Base-by-base conservation (phyloP, 2,329 filamentous ascomycete species). In the Lasiodiplodia sp. region DNA sequence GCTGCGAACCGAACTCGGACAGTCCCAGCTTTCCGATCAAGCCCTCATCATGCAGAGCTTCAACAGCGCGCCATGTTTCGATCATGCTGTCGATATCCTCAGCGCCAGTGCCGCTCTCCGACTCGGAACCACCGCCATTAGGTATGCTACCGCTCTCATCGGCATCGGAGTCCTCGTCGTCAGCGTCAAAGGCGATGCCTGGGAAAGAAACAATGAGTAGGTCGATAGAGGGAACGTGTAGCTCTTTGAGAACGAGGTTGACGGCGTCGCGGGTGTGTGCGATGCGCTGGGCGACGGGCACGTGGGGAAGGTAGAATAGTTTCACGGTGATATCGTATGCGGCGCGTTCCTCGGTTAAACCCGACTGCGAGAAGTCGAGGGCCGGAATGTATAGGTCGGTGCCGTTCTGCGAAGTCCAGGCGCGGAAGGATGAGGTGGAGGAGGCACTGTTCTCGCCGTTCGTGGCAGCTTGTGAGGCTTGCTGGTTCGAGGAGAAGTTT, bases 261-360 rank as follows among this genome's bases (percentile, higher is more conserved):
- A 99, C 85, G 1, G 96, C 95, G 76, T 96, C 92, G 67, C 86
- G 82, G 10, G 92, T 91, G 77, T 97, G 91, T 67, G 85, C 83
- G 72, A 87, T 87, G 69, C 95, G 88, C 71, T 89, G 82, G 21
- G 86, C 85, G 1, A 88, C 82, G 11, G 90, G 85, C 66, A 92
- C 87, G 21, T 87, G 88, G 3, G 93, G 91, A 34, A 98, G 86
- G 80, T 96, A 96, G 84, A 99, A 99, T 25, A 99, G 82, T 82
- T 99, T 99, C 70, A 96, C 91, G 0, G 95, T 97, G 75, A 97
- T 94, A 77, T 97, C 94, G 83, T 99, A 99, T 73, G 94, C 90
- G 69, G 87, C 85, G 31, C 91, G 85, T 73, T 97, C 94, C 77
- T 99, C 96, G 38, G 88, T 85, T 56, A 99, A 84, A 0, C 91